Conservation (phyloP, 371 early-diverging fungal genomes). For the Mucor velutinosus region DNA sequence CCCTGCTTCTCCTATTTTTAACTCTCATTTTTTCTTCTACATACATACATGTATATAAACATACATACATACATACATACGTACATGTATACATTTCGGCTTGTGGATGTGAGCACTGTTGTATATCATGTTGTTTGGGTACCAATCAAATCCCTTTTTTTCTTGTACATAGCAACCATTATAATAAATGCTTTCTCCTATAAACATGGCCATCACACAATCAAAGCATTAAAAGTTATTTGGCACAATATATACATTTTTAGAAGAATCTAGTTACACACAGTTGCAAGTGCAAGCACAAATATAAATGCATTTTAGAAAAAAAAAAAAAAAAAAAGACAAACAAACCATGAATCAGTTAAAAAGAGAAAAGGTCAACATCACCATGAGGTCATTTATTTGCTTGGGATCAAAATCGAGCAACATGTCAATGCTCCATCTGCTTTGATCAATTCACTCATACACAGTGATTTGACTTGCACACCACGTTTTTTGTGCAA, state of each 20-base stretch:
- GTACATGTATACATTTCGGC: neutral
- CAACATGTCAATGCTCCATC: constrained; percentile 43
- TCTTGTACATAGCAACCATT: neutral
- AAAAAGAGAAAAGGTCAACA: neutral
- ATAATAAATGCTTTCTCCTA: neutral
- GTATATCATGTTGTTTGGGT: neutral
- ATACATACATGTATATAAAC: too few species aligned
- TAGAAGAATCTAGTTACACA: neutral
- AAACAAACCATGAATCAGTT: too few species aligned
- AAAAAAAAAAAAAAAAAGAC: neutral
- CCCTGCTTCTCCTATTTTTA: neutral
- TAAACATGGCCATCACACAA: neutral
- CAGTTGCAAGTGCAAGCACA: neutral
- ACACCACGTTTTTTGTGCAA: constrained; percentile 14
- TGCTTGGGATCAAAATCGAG: constrained; percentile 19
- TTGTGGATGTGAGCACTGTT: neutral
- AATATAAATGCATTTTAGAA: neutral
- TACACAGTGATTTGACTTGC: constrained; percentile 22
- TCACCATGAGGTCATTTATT: constrained; percentile 2
- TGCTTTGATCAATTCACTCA: constrained; percentile 42
- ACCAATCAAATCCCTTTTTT: neutral
- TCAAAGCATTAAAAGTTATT: neutral
- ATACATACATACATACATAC: neutral
- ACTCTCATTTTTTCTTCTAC: neutral
- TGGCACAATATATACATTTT: neutral